Percentiles rank a stretch among this genome's conserved stretches.
phyloP scores from a whole-genome alignment of 164 flowering plant genomes.

The Macadamia tetraphylla region DNA sequence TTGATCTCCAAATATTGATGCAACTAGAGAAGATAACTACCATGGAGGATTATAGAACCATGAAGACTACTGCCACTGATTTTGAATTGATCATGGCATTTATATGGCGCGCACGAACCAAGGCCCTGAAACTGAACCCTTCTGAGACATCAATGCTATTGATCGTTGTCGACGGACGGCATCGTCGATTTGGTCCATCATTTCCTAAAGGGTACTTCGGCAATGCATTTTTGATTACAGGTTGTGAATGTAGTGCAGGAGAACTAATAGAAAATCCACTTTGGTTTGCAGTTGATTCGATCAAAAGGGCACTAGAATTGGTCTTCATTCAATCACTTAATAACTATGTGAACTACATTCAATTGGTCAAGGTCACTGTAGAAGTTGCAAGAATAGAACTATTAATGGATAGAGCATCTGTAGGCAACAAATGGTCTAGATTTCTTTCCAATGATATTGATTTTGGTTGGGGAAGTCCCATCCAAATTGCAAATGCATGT shows the following conservation, averaged over 20 bases:
- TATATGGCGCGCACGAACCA: no score
- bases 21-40: no score
- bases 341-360: background rate
- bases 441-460: background rate
- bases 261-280: background rate
- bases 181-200: no score
- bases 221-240: background rate
- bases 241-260: background rate
- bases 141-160: no score
- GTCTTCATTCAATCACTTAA: background rate
- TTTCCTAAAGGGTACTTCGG: background rate
- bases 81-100: no score
- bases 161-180: no score
- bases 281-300: background rate
- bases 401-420: background rate
- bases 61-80: no score
- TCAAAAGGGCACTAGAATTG: background rate
- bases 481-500: background rate
- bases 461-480: slow-evolving; percentile 1
- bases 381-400: background rate
- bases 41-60: no score
- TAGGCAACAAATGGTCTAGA: background rate
- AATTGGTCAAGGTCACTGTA: background rate
- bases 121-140: no score
- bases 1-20: no score